A percentile compares a stretch with the other conserved stretches of the same genome.
These are phyloP conservation scores for Hypericum androsaemum DNA, from an alignment of 345 rosid species.

Conservation along the genomic window DNA sequence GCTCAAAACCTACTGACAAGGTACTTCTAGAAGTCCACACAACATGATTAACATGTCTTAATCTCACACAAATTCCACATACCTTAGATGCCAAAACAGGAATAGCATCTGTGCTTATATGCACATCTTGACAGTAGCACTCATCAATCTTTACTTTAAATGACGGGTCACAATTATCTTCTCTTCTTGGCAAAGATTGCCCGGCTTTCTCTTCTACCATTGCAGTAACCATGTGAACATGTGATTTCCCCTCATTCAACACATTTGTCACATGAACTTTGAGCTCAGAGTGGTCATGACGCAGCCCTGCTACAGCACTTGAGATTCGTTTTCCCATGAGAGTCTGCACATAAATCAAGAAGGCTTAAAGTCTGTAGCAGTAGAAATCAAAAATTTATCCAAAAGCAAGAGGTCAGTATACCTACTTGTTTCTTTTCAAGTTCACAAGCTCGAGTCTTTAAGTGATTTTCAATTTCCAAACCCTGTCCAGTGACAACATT, in stretches of 20 bases:
- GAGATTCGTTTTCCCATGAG: constrained; percentile 40
- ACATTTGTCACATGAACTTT: constrained; percentile 41
- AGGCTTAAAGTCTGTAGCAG: constrained; percentile 11
- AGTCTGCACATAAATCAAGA: constrained; percentile 39
- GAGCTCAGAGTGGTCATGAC: constrained; percentile 46
- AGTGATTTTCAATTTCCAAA: constrained; percentile 88
- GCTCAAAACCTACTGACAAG: not conserved
- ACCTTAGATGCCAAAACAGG: constrained; percentile 35
- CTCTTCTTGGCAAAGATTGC: constrained; percentile 22
- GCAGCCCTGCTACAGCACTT: constrained; percentile 40
- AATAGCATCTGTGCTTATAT: constrained; percentile 31
- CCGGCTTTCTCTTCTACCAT: constrained; percentile 40
- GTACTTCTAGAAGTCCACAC: too few species aligned
- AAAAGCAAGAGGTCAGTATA: constrained; percentile 9
- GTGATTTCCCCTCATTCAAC: constrained; percentile 53
- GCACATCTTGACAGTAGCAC: constrained; percentile 50
- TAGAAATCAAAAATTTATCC: constrained; percentile 1
- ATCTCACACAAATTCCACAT: constrained; percentile 1
- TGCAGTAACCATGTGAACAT: constrained; percentile 31
- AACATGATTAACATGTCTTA: not conserved
- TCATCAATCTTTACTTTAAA: constrained; percentile 35
- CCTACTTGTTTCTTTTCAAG: constrained; percentile 79
- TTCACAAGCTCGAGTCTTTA: constrained; percentile 65
- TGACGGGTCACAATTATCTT: constrained; percentile 24
- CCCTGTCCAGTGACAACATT: constrained; percentile 44